phyloP scores from a whole-genome alignment of 306 rosid species.

The Ceratonia siliqua region DNA sequence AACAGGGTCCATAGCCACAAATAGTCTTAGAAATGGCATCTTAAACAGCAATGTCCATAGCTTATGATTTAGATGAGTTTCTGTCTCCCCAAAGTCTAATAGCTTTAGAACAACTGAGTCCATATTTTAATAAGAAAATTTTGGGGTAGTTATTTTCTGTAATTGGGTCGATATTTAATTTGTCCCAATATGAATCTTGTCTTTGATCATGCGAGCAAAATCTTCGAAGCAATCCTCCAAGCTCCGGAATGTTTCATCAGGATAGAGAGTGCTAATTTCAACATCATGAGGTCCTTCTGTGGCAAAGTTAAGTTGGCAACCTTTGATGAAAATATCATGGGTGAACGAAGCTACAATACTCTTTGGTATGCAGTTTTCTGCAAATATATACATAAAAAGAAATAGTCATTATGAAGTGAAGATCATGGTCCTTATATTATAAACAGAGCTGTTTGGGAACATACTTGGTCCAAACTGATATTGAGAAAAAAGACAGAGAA shows the following conservation, averaged over 20 bases:
- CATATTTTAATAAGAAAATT: no score
- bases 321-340: slow-evolving; percentile 72
- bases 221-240: slow-evolving; percentile 70
- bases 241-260: slow-evolving; percentile 53
- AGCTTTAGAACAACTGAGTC: no score
- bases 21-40: no score
- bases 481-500: no score
- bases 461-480: no score
- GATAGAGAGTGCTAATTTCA: slow-evolving; percentile 55
- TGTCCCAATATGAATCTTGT: slow-evolving; percentile 2
- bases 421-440: no score
- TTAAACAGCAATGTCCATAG: no score
- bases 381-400: background rate
- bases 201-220: slow-evolving; percentile 37
- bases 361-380: slow-evolving; percentile 57
- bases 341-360: slow-evolving; percentile 80
- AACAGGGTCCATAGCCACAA: no score
- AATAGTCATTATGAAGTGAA: background rate
- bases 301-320: slow-evolving; percentile 58
- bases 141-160: no score
- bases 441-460: no score
- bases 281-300: slow-evolving; percentile 44
- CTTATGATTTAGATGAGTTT: no score
- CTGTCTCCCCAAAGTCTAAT: no score
- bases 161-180: background rate